Percentiles rank a stretch among this genome's conserved stretches.
Evolutionary conservation across 345 rosid genomes (phyloP).

Genomic region (Capsella bursapastoris): DNA sequence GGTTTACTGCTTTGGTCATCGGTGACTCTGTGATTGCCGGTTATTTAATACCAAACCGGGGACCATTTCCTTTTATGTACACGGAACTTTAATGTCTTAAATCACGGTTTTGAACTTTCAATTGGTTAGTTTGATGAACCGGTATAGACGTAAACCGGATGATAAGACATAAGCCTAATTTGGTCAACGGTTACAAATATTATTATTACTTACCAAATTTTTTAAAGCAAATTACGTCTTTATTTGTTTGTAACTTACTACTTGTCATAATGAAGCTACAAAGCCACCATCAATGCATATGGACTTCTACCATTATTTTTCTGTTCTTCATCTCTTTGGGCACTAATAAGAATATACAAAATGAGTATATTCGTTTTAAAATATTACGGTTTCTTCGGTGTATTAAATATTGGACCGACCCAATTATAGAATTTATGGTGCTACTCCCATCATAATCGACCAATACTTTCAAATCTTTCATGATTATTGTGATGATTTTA

Average conservation of each 20-base stretch:
- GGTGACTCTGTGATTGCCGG: slow-evolving; percentile 32
- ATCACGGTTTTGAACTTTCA: not conserved
- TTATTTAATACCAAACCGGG: slow-evolving; percentile 41
- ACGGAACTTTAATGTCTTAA: not conserved
- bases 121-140: slow-evolving; percentile 25
- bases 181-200: slow-evolving; percentile 10
- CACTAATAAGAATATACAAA: not conserved
- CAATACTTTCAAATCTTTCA: slow-evolving; percentile 43
- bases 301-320: slow-evolving; percentile 17
- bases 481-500: slow-evolving; percentile 42
- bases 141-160: not conserved
- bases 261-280: slow-evolving; percentile 25
- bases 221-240: slow-evolving; percentile 15
- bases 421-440: slow-evolving; percentile 39
- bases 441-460: slow-evolving; percentile 19
- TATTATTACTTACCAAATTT: slow-evolving; percentile 6
- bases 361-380: not conserved
- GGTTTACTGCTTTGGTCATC: slow-evolving; percentile 31
- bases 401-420: slow-evolving; percentile 38
- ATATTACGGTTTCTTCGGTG: slow-evolving; percentile 16
- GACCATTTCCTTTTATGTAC: slow-evolving; percentile 23
- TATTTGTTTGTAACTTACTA: not conserved
- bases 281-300: slow-evolving; percentile 17
- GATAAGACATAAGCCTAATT: not conserved
- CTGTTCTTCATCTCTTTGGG: not conserved